Base-by-base conservation (phyloP, 2,329 filamentous ascomycete genomes). In the Aspergillus sp. region DNA sequence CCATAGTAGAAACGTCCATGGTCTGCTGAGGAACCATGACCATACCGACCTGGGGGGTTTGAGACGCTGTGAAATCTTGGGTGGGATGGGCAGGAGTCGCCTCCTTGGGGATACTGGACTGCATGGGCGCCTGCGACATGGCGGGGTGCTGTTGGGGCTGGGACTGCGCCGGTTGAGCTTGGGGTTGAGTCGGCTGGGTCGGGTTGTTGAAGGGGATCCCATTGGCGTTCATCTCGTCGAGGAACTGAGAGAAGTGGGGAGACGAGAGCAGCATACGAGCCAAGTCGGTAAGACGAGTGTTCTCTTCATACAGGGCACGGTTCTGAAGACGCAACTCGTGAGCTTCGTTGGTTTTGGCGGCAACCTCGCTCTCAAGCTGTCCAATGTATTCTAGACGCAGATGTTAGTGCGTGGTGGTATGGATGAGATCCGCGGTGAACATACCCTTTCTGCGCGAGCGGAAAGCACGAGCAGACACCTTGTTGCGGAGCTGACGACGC, bases 401-500 rank as follows among this genome's bases (percentile, higher is more conserved):
- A n/a, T 81, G 89, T 83, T 61, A 50, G 49, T 20, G 14, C 25
- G 25, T 29, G 7, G 6, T 29, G 25, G 7, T 29, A 29, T 10
- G 25, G 7, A 23, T 23, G 21, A 25, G 7, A 29, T 11, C 3
- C 9, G 25, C 3, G 2, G 25, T 14, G 20, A 34, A 49, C 82
- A 80, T 86, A 97, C 93, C 93, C 82, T 99, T 99, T 81, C 94
- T 88, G 64, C 94, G 83, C n/a, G 92, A 97, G 52, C 94, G 88
- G 85, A 99, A 99, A 47, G 93, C 93, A 62, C 94, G 90, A 57
- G 94, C 94, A 40, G 94, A 99, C 4, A 99, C 94, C 77, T 99
- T 99, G 83, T 99, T 99, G 59, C 94, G 86, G n/a, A 99, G 82
- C 74, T 97, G 94, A 61, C 94, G 87, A 55, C 94, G 87, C 76